phyloP scores from a whole-genome alignment of 805 yeast genomes.

The Yamadazyma olivae region DNA sequence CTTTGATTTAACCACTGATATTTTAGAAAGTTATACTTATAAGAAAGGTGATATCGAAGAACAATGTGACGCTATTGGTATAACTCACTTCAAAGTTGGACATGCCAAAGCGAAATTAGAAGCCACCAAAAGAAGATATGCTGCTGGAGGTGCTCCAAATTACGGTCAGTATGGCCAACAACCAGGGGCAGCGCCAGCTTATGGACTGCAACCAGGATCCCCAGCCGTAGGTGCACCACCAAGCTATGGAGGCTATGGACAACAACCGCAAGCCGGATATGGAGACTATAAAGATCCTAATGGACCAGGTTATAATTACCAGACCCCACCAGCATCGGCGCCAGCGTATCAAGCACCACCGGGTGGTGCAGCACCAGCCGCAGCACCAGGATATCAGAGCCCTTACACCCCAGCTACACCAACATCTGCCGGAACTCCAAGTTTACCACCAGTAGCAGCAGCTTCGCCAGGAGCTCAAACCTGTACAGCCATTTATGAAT shows the following conservation, averaged over 20 bases:
- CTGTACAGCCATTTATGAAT: slow-evolving; percentile 90
- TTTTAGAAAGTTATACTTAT: slow-evolving; percentile 69
- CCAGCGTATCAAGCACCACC: slow-evolving; percentile 12
- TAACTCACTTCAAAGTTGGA: slow-evolving; percentile 86
- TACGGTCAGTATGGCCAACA: slow-evolving; percentile 3
- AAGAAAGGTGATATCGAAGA: slow-evolving; percentile 93
- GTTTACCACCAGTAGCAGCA: slow-evolving; percentile 19
- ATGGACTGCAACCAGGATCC: too few relatives aligned
- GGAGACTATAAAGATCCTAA: slow-evolving; percentile 24
- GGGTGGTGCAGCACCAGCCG: slow-evolving; percentile 10
- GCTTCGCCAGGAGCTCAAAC: slow-evolving; percentile 39
- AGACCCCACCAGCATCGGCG: slow-evolving; percentile 10
- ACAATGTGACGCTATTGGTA: slow-evolving; percentile 81
- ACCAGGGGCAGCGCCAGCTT: slow-evolving; percentile 5
- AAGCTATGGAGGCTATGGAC: slow-evolving; percentile 7
- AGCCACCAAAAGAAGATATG: slow-evolving; percentile 74
- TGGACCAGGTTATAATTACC: slow-evolving; percentile 17
- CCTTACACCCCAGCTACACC: slow-evolving; percentile 21
- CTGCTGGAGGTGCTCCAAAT: slow-evolving; percentile 26
- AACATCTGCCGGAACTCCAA: too few relatives aligned
- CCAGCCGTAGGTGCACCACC: slow-evolving; percentile 5
- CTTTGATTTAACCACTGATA: slow-evolving; percentile 82
- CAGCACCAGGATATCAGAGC: slow-evolving; percentile 11
- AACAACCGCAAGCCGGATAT: slow-evolving; percentile 9
- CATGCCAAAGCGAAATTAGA: slow-evolving; percentile 84